These are phyloP conservation scores for Fusarium praegraminearum DNA, from an alignment of 2,329 filamentous ascomycete species.

Conservation along the genomic window DNA sequence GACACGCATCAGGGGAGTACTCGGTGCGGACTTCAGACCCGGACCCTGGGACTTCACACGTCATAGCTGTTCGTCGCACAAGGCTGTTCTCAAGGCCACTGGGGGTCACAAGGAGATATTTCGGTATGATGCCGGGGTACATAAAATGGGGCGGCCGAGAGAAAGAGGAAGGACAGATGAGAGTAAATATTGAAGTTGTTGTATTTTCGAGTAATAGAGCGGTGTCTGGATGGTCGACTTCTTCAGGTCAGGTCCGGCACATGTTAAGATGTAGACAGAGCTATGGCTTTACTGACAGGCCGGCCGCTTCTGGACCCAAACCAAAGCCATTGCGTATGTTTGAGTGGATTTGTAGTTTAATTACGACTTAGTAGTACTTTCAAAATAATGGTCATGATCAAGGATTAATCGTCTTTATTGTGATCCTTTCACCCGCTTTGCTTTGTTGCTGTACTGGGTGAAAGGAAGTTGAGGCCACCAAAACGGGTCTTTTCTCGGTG, in stretches of 20 bases:
- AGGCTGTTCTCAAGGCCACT: not conserved
- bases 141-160: not conserved
- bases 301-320: not conserved
- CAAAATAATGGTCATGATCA: no score
- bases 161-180: constrained; percentile 1
- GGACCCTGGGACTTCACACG: not conserved
- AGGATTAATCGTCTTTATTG: not conserved
- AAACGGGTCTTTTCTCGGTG: not conserved
- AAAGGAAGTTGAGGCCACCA: not conserved
- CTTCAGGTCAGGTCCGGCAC: not conserved
- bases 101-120: not conserved
- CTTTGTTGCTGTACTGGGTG: not conserved
- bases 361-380: no score
- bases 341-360: not conserved
- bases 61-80: not conserved
- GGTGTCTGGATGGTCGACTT: not conserved
- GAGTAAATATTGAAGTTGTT: not conserved
- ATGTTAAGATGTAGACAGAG: not conserved
- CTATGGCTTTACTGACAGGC: not conserved
- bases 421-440: not conserved
- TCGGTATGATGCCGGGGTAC: not conserved
- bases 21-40: not conserved
- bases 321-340: not conserved
- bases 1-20: not conserved
- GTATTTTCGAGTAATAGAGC: not conserved